These are phyloP conservation scores for Clonostachys sp. DNA, from an alignment of 2,329 filamentous ascomycete genomes.

Conservation along the genomic window DNA sequence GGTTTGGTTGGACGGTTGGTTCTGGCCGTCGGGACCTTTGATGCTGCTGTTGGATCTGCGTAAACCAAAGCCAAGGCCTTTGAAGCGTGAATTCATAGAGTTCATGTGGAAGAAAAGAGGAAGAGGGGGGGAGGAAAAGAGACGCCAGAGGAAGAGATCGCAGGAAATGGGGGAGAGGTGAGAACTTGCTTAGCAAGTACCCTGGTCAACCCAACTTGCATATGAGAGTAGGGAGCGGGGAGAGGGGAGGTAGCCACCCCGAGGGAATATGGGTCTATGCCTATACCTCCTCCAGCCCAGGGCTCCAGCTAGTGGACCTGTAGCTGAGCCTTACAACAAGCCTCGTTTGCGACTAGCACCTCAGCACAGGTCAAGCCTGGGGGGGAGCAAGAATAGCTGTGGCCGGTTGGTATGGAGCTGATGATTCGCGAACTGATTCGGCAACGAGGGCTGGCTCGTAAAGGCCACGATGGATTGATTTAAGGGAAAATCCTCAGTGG, in stretches of 20 bases:
- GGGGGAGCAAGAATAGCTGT: too few species aligned
- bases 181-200: not conserved
- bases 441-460: too few species aligned
- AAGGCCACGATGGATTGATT: too few species aligned
- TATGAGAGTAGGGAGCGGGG: too few species aligned
- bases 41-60: constrained; percentile 66
- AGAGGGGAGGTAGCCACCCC: too few species aligned
- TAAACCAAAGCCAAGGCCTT: constrained; percentile 78
- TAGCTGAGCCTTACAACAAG: too few species aligned
- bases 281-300: not conserved
- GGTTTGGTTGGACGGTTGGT: not conserved
- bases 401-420: too few species aligned
- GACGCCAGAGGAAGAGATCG: not conserved
- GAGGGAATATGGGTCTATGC: not conserved
- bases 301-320: not conserved
- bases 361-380: too few species aligned
- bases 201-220: not conserved
- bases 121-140: constrained; percentile 9
- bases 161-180: not conserved
- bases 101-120: constrained; percentile 50
- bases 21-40: constrained; percentile 31
- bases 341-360: too few species aligned
- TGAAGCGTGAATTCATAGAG: constrained; percentile 76
- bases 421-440: too few species aligned
- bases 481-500: too few species aligned